Percentiles rank a stretch among this genome's conserved stretches.
Evolutionary conservation across 257 asterid species (phyloP).

Genomic region (Lithospermum erythrorhizon): DNA sequence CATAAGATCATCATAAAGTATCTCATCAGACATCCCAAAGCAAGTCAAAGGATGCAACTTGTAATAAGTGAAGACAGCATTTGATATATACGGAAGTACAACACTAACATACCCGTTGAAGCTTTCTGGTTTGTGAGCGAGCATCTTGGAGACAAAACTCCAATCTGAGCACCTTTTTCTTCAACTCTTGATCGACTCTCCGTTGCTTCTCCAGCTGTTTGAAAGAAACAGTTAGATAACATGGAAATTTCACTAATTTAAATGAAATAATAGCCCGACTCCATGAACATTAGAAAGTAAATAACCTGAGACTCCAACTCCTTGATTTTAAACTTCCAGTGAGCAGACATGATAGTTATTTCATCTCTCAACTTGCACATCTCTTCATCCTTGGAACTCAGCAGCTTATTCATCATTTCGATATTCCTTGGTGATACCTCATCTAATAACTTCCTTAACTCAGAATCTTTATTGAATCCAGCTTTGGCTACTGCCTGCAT

Average conservation of each 20-base stretch:
- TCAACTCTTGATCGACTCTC: constrained; percentile 73
- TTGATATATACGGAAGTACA: background rate
- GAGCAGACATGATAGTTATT: constrained; percentile 73
- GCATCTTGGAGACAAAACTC: constrained; percentile 82
- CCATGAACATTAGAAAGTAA: background rate
- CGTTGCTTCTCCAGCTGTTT: constrained; percentile 70
- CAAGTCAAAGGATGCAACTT: background rate
- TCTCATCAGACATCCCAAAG: background rate
- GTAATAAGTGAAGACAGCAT: background rate
- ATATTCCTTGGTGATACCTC: constrained; percentile 70
- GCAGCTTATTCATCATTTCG: constrained; percentile 54
- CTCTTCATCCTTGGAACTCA: constrained; percentile 67
- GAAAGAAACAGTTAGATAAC: constrained; percentile 2
- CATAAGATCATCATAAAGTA: background rate
- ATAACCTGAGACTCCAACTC: constrained; percentile 79
- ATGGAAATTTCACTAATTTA: background rate
- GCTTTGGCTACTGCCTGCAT: constrained; percentile 63
- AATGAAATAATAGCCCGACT: background rate
- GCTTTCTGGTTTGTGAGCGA: constrained; percentile 70
- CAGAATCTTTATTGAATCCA: constrained; percentile 58
- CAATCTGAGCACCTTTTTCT: constrained; percentile 55
- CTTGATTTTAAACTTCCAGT: constrained; percentile 74
- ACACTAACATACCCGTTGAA: constrained; percentile 55
- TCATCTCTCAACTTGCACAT: constrained; percentile 68
- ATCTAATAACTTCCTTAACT: constrained; percentile 52